Evolutionary conservation across 345 rosid genomes (phyloP), one percentile per base, ranked within the genome.

Genomic region (Eucalyptus coolabah): DNA sequence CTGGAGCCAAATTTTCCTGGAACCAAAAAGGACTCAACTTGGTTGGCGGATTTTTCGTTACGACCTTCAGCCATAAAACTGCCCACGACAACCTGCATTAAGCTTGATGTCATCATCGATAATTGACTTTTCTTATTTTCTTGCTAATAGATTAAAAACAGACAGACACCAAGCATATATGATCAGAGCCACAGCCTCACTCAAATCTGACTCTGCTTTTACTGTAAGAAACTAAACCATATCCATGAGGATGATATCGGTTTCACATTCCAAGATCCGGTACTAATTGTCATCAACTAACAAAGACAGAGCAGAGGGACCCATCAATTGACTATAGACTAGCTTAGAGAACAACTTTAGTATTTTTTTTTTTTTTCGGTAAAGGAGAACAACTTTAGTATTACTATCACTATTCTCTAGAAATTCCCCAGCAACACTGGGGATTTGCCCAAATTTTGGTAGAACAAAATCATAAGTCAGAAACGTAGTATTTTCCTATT

Each of bases 51-150:
- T 87, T 91, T 94, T 85, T 90, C 95, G 86, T 90, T 91, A 82
- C 82, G 91, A 69, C 93, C 90, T 42, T 92, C 95, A 8, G 94
- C 89, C 82, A 93, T 50, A 89, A 95, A 95, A 80, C 94, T 95
- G 87, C 94, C 95, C 50, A 92, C 91, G 5, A 95, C 91, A 23
- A 95, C 93, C 96, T 95, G 94, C 34, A 86, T 40, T 53, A 26
- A 89, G 69, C 17, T 50, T 30, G 67, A 85, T 77, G 83, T 77
- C 83, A 37, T 77, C 83, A 21, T 37, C 28, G 83, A 77, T 21
- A 40, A 77, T 77, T 77, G 83, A 77, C 82, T 34, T 40, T 40
- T 40, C 83, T 37, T 40, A 4, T 77, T 37, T 40, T 21, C 30
- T 77, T 11, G 83, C 17, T 77, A 40, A 40, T 37, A 77, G 47